These are phyloP conservation scores for Dissophora globulifera DNA, from an alignment of 192 early-diverging fungal species.

Conservation along the genomic window DNA sequence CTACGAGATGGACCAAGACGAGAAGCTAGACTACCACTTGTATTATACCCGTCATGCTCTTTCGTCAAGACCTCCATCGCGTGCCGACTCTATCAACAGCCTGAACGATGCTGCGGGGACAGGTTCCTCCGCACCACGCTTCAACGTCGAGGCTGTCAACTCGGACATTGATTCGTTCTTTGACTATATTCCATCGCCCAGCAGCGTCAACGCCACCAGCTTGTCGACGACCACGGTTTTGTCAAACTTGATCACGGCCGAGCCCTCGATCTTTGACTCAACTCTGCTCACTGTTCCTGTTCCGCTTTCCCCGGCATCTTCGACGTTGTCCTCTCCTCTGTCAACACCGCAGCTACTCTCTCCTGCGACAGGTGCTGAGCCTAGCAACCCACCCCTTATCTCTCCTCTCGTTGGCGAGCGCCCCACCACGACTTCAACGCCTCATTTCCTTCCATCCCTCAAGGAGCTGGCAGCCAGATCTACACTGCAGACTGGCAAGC, in stretches of 20 bases:
- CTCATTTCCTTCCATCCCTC: slow-evolving; percentile 54
- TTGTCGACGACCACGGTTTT: slow-evolving; percentile 18
- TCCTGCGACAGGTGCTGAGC: neutral
- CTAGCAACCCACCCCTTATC: neutral
- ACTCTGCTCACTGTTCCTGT: neutral
- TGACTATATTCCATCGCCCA: slow-evolving; percentile 30
- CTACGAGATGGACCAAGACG: slow-evolving; percentile 55
- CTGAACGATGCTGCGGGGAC: slow-evolving; percentile 26
- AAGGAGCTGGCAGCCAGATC: slow-evolving; percentile 56
- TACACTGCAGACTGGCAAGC: slow-evolving; percentile 30
- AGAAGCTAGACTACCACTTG: slow-evolving; percentile 49
- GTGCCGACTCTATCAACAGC: slow-evolving; percentile 39
- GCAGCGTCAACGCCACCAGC: neutral
- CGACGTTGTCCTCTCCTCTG: no score
- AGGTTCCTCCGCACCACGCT: slow-evolving; percentile 24
- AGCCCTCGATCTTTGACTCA: slow-evolving; percentile 41
- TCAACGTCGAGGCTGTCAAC: slow-evolving; percentile 44
- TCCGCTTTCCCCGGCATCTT: no score
- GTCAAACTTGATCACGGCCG: neutral
- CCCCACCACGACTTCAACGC: neutral
- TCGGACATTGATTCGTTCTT: slow-evolving; percentile 53
- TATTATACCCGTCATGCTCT: slow-evolving; percentile 54
- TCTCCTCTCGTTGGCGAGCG: neutral
- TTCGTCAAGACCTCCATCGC: slow-evolving; percentile 44
- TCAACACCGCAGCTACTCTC: neutral